phyloP scores from a whole-genome alignment of 176 grass and related monocot species.

The Thalia dealbata region DNA sequence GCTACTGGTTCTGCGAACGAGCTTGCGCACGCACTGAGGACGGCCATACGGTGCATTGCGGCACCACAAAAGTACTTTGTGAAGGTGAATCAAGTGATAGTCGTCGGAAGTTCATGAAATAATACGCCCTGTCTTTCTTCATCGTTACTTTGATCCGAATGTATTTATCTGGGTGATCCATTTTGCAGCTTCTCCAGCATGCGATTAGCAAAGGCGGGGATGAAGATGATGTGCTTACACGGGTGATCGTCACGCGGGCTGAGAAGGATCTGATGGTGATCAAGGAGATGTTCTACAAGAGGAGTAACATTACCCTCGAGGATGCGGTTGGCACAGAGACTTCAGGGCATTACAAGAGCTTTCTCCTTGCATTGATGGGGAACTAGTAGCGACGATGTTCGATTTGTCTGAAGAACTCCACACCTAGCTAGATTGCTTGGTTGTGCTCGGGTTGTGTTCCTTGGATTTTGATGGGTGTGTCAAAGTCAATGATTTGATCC shows the following conservation, averaged over 20 bases:
- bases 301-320: constrained; percentile 37
- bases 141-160: too few species aligned
- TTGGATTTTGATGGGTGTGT: too few species aligned
- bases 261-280: constrained; percentile 72
- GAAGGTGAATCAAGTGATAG: constrained; percentile 27
- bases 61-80: constrained; percentile 43
- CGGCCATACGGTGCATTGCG: constrained; percentile 32
- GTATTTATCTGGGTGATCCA: background rate
- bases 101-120: background rate
- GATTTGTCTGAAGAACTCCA: too few species aligned
- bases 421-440: too few species aligned
- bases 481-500: too few species aligned
- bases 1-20: constrained; percentile 22
- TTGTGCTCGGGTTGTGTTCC: too few species aligned
- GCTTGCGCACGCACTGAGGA: constrained; percentile 38
- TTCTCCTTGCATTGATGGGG: constrained; percentile 63
- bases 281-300: constrained; percentile 41
- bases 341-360: constrained; percentile 56
- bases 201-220: constrained; percentile 35
- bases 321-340: constrained; percentile 40
- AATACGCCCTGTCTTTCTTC: too few species aligned
- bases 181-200: constrained; percentile 40
- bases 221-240: constrained; percentile 53
- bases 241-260: constrained; percentile 48
- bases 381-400: background rate